Base-by-base conservation (phyloP, 2,329 filamentous ascomycete genomes). In the Myotisia sp. region DNA sequence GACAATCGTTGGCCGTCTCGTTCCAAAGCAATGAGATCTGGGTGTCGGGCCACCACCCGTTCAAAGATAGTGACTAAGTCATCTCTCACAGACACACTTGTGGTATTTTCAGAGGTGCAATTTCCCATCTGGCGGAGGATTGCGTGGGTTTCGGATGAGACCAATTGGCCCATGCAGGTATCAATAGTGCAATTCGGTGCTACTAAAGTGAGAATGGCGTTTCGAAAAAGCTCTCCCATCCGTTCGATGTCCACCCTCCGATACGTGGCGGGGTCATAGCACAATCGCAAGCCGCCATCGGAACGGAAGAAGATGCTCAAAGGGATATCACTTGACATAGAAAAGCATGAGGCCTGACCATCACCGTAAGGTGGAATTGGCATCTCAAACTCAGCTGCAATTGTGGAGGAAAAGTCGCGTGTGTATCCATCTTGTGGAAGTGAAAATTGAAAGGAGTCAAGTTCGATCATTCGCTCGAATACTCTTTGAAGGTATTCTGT, bases 391-490 rank as follows among this genome's bases (percentile, higher is more conserved):
- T 33, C 36, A 5, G 23, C 33, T 8, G 35, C 28, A 17, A 34
- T 16, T 21, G 33, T 23, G 9, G 29, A 27, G 26, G 26, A n/a
- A 26, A 37, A 14, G 34, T 17, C 9, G 27, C 26, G 1, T 26
- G 27, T 16, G 31, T 40, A 10, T 21, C 39, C 12, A 39, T 22
- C 10, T 45, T 44, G 7, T 56, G 20, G 32, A 54, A 54, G 6
- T 56, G 5, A 14, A 37, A 43, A 18, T 43, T 35, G 8, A 50
- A 66, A 70, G 42, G 71, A 71, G 63, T 74, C 70, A 33, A 68
- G 62, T 4, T 59, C 53, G 0, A 69, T 55, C 0, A 62, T 65
- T 36, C 65, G 60, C 14, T 65, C 53, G 24, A 75, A 70, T 3
- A 76, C 59, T 2, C 55, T 49, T 30, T 65, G 59, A 3, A 76